A percentile compares a stretch with the other conserved stretches of the same genome.
Conservation (phyloP, 495 filamentous ascomycete species). For the Aspergillus haitiensis region DNA sequence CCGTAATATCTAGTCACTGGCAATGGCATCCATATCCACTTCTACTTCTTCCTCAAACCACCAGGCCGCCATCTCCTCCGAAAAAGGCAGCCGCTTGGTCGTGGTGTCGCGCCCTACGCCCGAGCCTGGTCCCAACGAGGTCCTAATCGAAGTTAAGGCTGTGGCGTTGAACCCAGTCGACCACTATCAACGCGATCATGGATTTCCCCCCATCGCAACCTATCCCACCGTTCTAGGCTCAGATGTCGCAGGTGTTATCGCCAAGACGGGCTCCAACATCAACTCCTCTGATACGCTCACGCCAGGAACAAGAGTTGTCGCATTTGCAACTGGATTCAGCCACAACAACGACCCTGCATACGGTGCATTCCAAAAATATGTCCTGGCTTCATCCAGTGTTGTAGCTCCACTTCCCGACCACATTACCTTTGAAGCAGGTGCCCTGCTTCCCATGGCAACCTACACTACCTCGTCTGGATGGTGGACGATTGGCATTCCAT, state of each 20-base stretch:
- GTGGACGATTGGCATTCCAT: slow-evolving; percentile 37
- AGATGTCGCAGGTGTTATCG: slow-evolving; percentile 43
- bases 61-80: slow-evolving; percentile 7
- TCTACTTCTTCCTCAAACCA: background rate
- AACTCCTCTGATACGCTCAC: slow-evolving; percentile 21
- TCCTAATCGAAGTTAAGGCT: slow-evolving; percentile 12
- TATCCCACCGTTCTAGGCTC: slow-evolving; percentile 46
- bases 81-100: background rate
- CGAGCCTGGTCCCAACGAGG: slow-evolving; percentile 6
- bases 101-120: background rate
- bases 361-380: slow-evolving; percentile 44
- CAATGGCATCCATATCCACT: too few relatives aligned
- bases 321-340: slow-evolving; percentile 36
- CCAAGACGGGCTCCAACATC: slow-evolving; percentile 35
- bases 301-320: slow-evolving; percentile 39
- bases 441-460: slow-evolving; percentile 40
- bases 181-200: slow-evolving; percentile 33
- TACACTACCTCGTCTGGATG: slow-evolving; percentile 27
- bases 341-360: slow-evolving; percentile 32
- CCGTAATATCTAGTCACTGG: too few relatives aligned
- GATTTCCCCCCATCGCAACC: slow-evolving; percentile 27
- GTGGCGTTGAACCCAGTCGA: slow-evolving; percentile 52
- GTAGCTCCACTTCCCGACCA: slow-evolving; percentile 35
- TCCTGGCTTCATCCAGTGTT: slow-evolving; percentile 26
- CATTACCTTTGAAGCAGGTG: slow-evolving; percentile 41